Percentiles rank a stretch among this genome's conserved stretches.
These are phyloP conservation scores for Penicillium sp. DNA, from an alignment of 2,329 filamentous ascomycete species.

Conservation along the genomic window DNA sequence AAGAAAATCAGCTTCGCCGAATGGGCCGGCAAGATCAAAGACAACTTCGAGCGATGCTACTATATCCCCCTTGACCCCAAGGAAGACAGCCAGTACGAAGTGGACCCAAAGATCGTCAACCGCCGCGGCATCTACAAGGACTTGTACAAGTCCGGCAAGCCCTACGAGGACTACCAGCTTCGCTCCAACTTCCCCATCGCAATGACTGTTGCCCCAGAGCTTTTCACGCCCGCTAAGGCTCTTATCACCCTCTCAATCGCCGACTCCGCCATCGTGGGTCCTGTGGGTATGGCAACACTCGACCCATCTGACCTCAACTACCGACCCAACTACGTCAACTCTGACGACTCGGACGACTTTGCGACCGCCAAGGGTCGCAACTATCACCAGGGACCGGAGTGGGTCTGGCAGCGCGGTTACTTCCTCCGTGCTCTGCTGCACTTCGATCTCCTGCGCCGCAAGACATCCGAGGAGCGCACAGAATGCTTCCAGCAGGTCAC, in stretches of 20 bases:
- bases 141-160: constrained; percentile 87
- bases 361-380: constrained; percentile 91
- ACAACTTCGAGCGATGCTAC: constrained; percentile 90
- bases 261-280: constrained; percentile 78
- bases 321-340: constrained; percentile 90
- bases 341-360: constrained; percentile 89
- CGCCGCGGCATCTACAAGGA: constrained; percentile 98
- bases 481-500: constrained; percentile 97
- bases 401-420: constrained; percentile 96
- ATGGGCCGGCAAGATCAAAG: constrained; percentile 79
- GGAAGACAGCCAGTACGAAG: constrained; percentile 75
- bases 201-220: constrained; percentile 87
- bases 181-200: constrained; percentile 92
- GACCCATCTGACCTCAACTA: constrained; percentile 93
- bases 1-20: constrained; percentile 68
- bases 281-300: constrained; percentile 92
- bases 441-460: constrained; percentile 78
- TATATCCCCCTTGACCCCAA: constrained; percentile 72
- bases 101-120: constrained; percentile 79
- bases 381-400: constrained; percentile 97
- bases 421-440: constrained; percentile 89
- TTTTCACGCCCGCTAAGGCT: constrained; percentile 80
- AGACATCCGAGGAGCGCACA: constrained; percentile 66
- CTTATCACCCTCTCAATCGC: constrained; percentile 77
- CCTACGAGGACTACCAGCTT: constrained; percentile 97